These are phyloP conservation scores for Nakazawaea pomicola DNA, from an alignment of 805 yeast species.

Conservation along the genomic window DNA sequence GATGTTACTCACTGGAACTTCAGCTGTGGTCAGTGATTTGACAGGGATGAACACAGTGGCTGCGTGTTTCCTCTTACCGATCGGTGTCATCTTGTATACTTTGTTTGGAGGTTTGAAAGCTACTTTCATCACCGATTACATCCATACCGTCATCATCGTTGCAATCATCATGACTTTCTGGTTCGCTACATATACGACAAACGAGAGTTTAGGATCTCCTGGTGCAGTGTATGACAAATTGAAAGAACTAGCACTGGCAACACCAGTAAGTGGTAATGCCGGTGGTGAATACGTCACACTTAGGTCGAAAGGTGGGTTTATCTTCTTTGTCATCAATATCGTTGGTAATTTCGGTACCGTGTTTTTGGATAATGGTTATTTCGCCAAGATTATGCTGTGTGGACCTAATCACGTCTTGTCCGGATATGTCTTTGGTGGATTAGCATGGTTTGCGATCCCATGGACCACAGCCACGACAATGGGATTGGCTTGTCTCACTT, in stretches of 20 bases:
- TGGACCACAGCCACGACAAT: slow-evolving; percentile 75
- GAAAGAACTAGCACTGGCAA: slow-evolving; percentile 48
- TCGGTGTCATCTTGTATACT: slow-evolving; percentile 73
- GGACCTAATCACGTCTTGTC: slow-evolving; percentile 81
- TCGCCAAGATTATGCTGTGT: slow-evolving; percentile 86
- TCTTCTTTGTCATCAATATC: slow-evolving; percentile 81
- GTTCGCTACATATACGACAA: slow-evolving; percentile 73
- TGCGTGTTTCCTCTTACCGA: slow-evolving; percentile 74
- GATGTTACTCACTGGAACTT: slow-evolving; percentile 87
- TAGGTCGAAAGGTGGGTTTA: slow-evolving; percentile 81
- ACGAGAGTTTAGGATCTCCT: slow-evolving; percentile 73
- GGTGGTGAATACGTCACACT: slow-evolving; percentile 86
- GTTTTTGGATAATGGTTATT: slow-evolving; percentile 81
- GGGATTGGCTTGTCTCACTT: slow-evolving; percentile 79
- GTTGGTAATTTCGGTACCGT: slow-evolving; percentile 91
- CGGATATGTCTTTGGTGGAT: slow-evolving; percentile 83
- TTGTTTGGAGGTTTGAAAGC: slow-evolving; percentile 81
- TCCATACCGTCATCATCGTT: slow-evolving; percentile 76
- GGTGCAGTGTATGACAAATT: slow-evolving; percentile 72
- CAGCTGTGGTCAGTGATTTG: slow-evolving; percentile 72
- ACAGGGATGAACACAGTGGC: slow-evolving; percentile 82
- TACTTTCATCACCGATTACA: slow-evolving; percentile 73
- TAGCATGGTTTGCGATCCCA: slow-evolving; percentile 91
- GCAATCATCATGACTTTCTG: slow-evolving; percentile 78
- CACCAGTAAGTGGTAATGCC: slow-evolving; percentile 76